phyloP scores from a whole-genome alignment of 768 basidiomycete species.

The Rhizopogon vesiculosus region DNA sequence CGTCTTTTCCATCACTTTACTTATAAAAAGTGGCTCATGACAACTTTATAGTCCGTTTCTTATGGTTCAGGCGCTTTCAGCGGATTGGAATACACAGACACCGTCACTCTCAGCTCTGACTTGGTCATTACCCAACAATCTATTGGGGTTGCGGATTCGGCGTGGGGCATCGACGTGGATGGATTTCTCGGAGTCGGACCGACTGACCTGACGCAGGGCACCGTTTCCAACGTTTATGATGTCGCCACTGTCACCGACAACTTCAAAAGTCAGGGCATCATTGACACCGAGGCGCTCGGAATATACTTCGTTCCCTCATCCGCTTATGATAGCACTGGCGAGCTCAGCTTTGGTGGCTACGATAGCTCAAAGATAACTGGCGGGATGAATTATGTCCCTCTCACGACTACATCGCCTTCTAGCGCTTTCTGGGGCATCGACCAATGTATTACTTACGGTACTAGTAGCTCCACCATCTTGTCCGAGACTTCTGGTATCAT shows the following conservation, averaged over 20 bases:
- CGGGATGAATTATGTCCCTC: slow-evolving; percentile 15
- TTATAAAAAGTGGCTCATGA: slow-evolving; percentile 4
- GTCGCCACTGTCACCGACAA: slow-evolving; percentile 30
- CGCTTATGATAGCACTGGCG: slow-evolving; percentile 11
- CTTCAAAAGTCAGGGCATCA: slow-evolving; percentile 24
- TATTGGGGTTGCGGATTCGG: slow-evolving; percentile 30
- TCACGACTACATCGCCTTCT: slow-evolving; percentile 20
- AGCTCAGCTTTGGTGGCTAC: slow-evolving; percentile 29
- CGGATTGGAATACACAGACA: slow-evolving; percentile 15
- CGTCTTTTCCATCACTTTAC: background rate
- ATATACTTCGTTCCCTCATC: slow-evolving; percentile 27
- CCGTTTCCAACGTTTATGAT: background rate
- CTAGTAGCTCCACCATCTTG: slow-evolving; percentile 10
- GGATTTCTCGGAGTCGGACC: slow-evolving; percentile 35
- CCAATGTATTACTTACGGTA: slow-evolving; percentile 25
- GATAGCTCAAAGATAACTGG: slow-evolving; percentile 22
- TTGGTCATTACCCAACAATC: slow-evolving; percentile 24
- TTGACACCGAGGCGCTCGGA: slow-evolving; percentile 24
- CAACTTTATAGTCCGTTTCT: slow-evolving; percentile 4
- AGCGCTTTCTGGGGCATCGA: slow-evolving; percentile 28
- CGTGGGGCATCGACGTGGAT: slow-evolving; percentile 26
- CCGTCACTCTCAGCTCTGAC: slow-evolving; percentile 7
- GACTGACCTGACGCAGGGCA: slow-evolving; percentile 24
- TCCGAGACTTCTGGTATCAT: slow-evolving; percentile 25
- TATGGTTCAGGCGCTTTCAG: slow-evolving; percentile 18